A percentile compares a stretch with the other conserved stretches of the same genome.
These are phyloP conservation scores for Neurospora sp. DNA, from an alignment of 495 filamentous ascomycete genomes.

Conservation along the genomic window DNA sequence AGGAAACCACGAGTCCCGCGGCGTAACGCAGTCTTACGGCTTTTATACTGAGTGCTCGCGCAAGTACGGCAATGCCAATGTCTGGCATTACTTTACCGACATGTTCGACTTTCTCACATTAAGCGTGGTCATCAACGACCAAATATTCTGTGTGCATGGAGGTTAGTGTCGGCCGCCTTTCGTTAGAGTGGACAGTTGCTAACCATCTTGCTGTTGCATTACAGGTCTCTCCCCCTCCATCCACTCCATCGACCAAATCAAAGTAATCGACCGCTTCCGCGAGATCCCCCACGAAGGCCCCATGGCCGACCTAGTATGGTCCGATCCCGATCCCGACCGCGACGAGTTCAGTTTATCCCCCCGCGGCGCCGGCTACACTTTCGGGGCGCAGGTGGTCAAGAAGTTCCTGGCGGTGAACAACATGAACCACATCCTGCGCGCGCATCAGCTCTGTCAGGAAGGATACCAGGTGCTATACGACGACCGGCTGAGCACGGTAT, in stretches of 20 bases:
- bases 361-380: conserved; percentile 90
- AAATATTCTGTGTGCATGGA: conserved; percentile 98
- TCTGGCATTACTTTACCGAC: conserved; percentile 99
- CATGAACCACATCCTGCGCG: conserved; percentile 93
- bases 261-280: conserved; percentile 95
- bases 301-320: conserved; percentile 99
- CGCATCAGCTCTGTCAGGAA: conserved; percentile 95
- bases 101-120: conserved; percentile 99
- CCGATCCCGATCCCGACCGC: conserved; percentile 86
- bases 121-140: conserved; percentile 94
- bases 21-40: conserved; percentile 96
- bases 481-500: conserved; percentile 87
- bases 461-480: conserved; percentile 94
- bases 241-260: conserved; percentile 98
- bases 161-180: conserved; percentile 28
- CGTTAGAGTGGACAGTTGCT: background rate
- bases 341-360: conserved; percentile 95
- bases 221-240: conserved; percentile 83
- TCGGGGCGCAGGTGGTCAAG: conserved; percentile 91
- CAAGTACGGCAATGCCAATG: conserved; percentile 95
- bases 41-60: conserved; percentile 97
- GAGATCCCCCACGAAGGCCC: conserved; percentile 98
- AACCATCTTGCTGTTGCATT: background rate
- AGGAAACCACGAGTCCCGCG: conserved; percentile 93
- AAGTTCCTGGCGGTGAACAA: conserved; percentile 95